Base-by-base conservation (phyloP, 2,329 filamentous ascomycete genomes). In the Pezicula rhizophila region DNA sequence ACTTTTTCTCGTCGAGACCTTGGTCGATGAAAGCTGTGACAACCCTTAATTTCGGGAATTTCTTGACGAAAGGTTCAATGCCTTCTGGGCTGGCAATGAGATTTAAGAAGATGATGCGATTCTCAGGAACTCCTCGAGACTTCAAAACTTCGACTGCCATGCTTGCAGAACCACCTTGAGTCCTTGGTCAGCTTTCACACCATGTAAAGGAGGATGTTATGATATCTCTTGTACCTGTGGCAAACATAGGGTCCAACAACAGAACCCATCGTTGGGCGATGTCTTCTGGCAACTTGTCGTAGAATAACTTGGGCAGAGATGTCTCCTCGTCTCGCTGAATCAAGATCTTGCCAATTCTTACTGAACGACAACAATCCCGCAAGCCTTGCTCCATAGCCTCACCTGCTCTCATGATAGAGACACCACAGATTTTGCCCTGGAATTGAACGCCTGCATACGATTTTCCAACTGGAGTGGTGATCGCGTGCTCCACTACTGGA, bases 311-410 rank as follows among this genome's bases (percentile, higher is more conserved):
- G 11, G 93, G 93, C 72, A 85, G 80, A 47, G 85, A 79, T 1
- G 93, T 97, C 71, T 97, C 93, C 70, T 99, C 93, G 60, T 99
- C 93, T 49, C 93, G 78, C 71, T 99, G 93, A 63, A 99, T 99
- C 60, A 99, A 74, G 55, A 99, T 99, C 76, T 99, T 99, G 57
- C 93, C 93, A 63, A 99, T 99, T 54, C 93, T 80, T 43, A 99
- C 93, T n/a, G 89, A 95, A 46, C 93, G 85, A 71, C 93, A 99
- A 72, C 93, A 99, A 69, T 99, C 92, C 52, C 93, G 80, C 52
- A 99, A 73, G 2, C 92, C 93, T 70, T 97, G 90, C 71, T 99
- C 93, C 93, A 99, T 99, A 51, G 92, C 89, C 71, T 99, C 93
- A 45, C 93, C 93, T 11, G 93, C 93, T 55, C 93, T 83, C 93